phyloP scores from a whole-genome alignment of 345 rosid species.

The Conringia planisiliqua region DNA sequence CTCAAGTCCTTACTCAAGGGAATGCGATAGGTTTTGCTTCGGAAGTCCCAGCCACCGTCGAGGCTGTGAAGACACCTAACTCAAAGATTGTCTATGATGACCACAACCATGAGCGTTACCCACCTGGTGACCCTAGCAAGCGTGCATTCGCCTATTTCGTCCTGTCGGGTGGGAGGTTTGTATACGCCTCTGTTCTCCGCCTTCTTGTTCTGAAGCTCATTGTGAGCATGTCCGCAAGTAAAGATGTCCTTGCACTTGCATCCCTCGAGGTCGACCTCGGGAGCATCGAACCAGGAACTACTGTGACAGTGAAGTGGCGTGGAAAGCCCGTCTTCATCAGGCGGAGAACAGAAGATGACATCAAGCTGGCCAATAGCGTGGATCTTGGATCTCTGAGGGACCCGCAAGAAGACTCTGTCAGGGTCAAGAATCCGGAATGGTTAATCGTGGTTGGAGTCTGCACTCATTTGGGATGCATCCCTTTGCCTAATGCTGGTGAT shows the following conservation, averaged over 20 bases:
- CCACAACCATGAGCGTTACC: constrained; percentile 78
- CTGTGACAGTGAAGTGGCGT: constrained; percentile 96
- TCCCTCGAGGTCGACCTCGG: constrained; percentile 93
- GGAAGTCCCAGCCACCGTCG: constrained; percentile 59
- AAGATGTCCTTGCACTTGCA: constrained; percentile 92
- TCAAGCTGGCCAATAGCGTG: constrained; percentile 81
- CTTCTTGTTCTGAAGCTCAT: constrained; percentile 79
- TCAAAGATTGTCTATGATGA: constrained; percentile 83
- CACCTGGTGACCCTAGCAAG: constrained; percentile 95
- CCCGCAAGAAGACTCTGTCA: constrained; percentile 67
- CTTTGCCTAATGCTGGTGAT: constrained; percentile 96
- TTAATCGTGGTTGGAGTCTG: constrained; percentile 86
- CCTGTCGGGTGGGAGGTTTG: constrained; percentile 86
- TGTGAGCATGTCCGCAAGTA: constrained; percentile 94
- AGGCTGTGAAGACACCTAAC: constrained; percentile 73
- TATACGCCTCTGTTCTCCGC: constrained; percentile 76
- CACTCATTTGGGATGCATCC: constrained; percentile 96
- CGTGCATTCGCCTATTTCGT: constrained; percentile 95
- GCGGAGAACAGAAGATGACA: constrained; percentile 86
- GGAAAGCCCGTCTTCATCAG: constrained; percentile 97
- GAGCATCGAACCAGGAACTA: constrained; percentile 79
- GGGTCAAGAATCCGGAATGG: constrained; percentile 97
- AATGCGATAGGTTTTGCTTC: constrained; percentile 24
- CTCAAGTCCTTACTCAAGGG: constrained; percentile 25
- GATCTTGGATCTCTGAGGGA: constrained; percentile 78